Conservation (phyloP, 768 basidiomycete genomes). For the Mycena floridula region DNA sequence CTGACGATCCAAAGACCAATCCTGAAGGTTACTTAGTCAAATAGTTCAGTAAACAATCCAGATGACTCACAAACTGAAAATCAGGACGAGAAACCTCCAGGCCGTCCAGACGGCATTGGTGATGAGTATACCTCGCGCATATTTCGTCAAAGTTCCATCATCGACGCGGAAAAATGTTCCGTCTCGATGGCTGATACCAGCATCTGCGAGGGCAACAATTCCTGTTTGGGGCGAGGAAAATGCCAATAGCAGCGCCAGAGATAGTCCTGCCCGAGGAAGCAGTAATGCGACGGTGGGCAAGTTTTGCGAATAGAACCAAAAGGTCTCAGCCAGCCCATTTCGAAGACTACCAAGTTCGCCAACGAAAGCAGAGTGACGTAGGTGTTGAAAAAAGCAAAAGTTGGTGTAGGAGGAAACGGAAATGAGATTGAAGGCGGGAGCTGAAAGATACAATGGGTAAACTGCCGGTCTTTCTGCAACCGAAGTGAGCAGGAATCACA, state of each 20-base stretch:
- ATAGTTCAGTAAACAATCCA: not conserved
- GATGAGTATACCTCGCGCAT: constrained; percentile 73
- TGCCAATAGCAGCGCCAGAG: constrained; percentile 63
- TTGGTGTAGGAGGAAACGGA: constrained; percentile 75
- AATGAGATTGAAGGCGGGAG: constrained; percentile 69
- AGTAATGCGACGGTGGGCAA: constrained; percentile 76
- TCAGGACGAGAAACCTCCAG: constrained; percentile 65
- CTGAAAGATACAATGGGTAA: constrained; percentile 77
- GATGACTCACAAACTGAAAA: constrained; percentile 58
- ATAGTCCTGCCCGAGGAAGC: constrained; percentile 76
- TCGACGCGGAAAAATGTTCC: constrained; percentile 62
- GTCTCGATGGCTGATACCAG: constrained; percentile 51
- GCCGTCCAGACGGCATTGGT: constrained; percentile 80
- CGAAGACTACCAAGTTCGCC: constrained; percentile 41
- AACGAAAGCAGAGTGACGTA: constrained; percentile 66
- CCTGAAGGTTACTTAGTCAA: constrained; percentile 29
- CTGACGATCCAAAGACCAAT: constrained; percentile 76
- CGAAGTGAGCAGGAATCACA: constrained; percentile 12
- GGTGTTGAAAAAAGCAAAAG: constrained; percentile 79
- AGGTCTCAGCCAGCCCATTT: constrained; percentile 75
- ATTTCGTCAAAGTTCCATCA: constrained; percentile 65
- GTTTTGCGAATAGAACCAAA: constrained; percentile 81
- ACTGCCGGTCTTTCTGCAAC: constrained; percentile 76
- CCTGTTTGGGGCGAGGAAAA: constrained; percentile 48
- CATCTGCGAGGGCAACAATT: constrained; percentile 38